Evolutionary conservation across 2,329 filamentous ascomycete species (phyloP), one percentile per base, ranked within the genome.

Genomic region (Aspergillus neoniger): DNA sequence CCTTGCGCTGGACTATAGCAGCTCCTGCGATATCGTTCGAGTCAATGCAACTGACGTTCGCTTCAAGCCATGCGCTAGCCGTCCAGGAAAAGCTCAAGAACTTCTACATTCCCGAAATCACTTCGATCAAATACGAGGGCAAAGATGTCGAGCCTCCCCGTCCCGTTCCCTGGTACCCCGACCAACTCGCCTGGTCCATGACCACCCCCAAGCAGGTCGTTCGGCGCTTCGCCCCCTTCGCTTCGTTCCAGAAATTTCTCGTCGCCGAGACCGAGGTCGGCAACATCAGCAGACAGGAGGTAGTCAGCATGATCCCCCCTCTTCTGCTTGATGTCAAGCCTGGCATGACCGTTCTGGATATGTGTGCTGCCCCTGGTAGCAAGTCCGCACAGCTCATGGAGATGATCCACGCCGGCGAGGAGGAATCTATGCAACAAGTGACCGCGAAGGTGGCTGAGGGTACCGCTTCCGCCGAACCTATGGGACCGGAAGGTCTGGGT

Each of bases 301-400:
- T 96, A 48, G 95, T 99, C 72, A 96, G 92, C 81, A 99, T 99
- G 95, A 98, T 99, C 64, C 95, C 95, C 25, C 95, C 95, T 25
- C 85, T 98, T 69, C 83, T 98, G 69, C 90, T 99, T 82, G 93
- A 98, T 71, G 84, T 98, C 54, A 87, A 87, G 68, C 93, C 95
- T 4, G 91, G 93, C 56, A 96, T 97, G 89, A 90, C 89, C 1
- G 93, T 97, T 9, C 81, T 99, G 69, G 95, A 99, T 76, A 88
- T 99, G 81, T 99, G 95, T 78, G 95, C 95, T 61, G 95, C 95
- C 0, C 95, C 95, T 1, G 95, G 95, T 62, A 98, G 94, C 82
- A 99, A 99, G 83, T 93, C 95, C 12, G 91, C 92, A 3, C 95
- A 99, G 81, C 80, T 99, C 59, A 86, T 98, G 64, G 95, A 99